These are phyloP conservation scores for Coniochaeta prunicola DNA, from an alignment of 2,329 filamentous ascomycete genomes.

Conservation along the genomic window DNA sequence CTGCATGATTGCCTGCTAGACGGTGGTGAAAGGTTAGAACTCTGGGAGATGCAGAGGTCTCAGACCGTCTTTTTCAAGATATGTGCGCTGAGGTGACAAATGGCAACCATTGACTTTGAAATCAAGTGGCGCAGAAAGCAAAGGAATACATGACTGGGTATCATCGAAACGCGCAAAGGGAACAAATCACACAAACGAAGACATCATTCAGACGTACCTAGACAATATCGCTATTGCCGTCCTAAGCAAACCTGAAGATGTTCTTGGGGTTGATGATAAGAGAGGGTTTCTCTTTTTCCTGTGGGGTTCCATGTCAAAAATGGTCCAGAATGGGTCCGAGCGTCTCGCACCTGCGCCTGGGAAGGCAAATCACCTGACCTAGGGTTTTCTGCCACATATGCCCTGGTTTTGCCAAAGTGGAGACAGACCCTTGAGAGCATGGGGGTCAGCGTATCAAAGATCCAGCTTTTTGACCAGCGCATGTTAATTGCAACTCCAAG, in stretches of 20 bases:
- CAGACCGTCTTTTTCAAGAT: neutral
- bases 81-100: conserved; percentile 3
- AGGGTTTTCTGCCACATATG: neutral
- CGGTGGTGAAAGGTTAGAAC: conserved; percentile 31
- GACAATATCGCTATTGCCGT: conserved; percentile 56
- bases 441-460: too few species aligned
- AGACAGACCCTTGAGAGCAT: too few species aligned
- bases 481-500: too few species aligned
- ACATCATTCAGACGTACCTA: conserved; percentile 54
- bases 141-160: conserved; percentile 15
- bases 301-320: conserved; percentile 12
- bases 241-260: conserved; percentile 55
- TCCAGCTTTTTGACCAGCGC: too few species aligned
- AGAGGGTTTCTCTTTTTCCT: conserved; percentile 12
- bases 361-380: neutral
- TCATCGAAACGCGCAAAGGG: conserved; percentile 19
- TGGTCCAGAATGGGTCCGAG: conserved; percentile 14
- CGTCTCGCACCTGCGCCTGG: conserved; percentile 15
- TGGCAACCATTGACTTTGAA: neutral
- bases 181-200: conserved; percentile 20
- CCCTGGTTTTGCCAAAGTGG: neutral
- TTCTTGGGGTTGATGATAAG: conserved; percentile 24
- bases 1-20: conserved; percentile 60
- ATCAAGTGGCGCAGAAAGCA: neutral
- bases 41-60: neutral